phyloP scores from a whole-genome alignment of 2,329 filamentous ascomycete genomes.

The Penicillium glabrum region DNA sequence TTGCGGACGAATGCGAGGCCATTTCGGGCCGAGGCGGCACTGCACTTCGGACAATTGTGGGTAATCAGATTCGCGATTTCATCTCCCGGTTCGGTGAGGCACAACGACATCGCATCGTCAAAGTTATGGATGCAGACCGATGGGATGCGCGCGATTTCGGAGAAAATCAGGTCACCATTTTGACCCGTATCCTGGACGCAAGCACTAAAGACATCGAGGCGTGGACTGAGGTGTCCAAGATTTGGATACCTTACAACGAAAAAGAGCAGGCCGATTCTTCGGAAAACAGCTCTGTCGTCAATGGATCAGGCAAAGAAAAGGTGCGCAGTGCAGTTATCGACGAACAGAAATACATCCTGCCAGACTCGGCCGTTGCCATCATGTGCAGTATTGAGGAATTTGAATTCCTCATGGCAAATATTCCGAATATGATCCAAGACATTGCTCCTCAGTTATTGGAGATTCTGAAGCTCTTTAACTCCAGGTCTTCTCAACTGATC shows the following conservation, averaged over 20 bases:
- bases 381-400: constrained; percentile 80
- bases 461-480: constrained; percentile 92
- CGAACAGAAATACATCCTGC: constrained; percentile 80
- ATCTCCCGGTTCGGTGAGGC: constrained; percentile 58
- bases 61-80: constrained; percentile 63
- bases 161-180: constrained; percentile 50
- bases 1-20: constrained; percentile 67
- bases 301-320: constrained; percentile 59
- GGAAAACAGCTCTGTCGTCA: constrained; percentile 39
- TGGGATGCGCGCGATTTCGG: constrained; percentile 67
- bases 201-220: constrained; percentile 59
- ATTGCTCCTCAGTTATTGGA: constrained; percentile 77
- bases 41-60: constrained; percentile 60
- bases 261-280: constrained; percentile 22
- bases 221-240: constrained; percentile 53
- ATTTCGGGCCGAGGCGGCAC: constrained; percentile 62
- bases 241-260: constrained; percentile 47
- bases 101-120: constrained; percentile 58
- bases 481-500: constrained; percentile 91
- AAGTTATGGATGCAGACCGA: constrained; percentile 60
- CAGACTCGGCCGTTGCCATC: constrained; percentile 77
- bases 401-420: constrained; percentile 76
- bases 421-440: constrained; percentile 85
- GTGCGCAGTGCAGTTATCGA: constrained; percentile 75
- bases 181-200: constrained; percentile 57